Base-by-base conservation (phyloP, 371 early-diverging fungal species). In the Phascolomyces articulosus region DNA sequence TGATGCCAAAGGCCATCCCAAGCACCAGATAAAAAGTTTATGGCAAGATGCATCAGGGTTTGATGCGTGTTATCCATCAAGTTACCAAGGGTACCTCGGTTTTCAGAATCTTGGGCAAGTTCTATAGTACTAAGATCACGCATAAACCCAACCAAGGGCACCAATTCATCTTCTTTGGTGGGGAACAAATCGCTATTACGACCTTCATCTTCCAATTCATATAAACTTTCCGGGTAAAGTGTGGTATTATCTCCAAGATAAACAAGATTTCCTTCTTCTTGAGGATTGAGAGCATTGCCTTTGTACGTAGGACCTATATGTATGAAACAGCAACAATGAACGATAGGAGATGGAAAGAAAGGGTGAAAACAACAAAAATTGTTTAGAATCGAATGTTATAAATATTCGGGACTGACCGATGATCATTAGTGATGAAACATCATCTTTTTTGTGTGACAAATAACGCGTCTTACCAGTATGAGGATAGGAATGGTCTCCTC, bases 1-100 rank as follows among this genome's bases (percentile, higher is more conserved):
- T 73, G 74, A 28, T 74, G 66, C 79, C 79, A 81, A 55, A 72
- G 53, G 40, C 84, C 82, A 59, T 85, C 86, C 74, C 79, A 82
- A 48, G 71, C 73, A 8, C 83, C 85, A 41, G 73, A 64, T 23
- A 85, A 60, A 62, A 78, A 84, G 60, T 77, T 81, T 21, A 81
- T 55, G 27, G 84, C 81, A 68, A 84, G 64, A 54, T 77, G 63
- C 49, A 82, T 72, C 63, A 84, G 61, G 16, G 78, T 78, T 10
- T 63, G 65, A 0, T 76, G 70, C 7, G 79, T 77, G 29, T 53
- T 54, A 23, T 79, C 70, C 0, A 75, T 40, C 7, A 74, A 40
- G 11, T 49, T 71, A 21, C 73, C 74, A 13, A 84, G 49, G 44
- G 66, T 72, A n/a, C 73, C 74, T 13, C 40, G 34, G 38, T 31